These are phyloP conservation scores for Xylaria acuta DNA, from an alignment of 495 filamentous ascomycete species.

Conservation along the genomic window DNA sequence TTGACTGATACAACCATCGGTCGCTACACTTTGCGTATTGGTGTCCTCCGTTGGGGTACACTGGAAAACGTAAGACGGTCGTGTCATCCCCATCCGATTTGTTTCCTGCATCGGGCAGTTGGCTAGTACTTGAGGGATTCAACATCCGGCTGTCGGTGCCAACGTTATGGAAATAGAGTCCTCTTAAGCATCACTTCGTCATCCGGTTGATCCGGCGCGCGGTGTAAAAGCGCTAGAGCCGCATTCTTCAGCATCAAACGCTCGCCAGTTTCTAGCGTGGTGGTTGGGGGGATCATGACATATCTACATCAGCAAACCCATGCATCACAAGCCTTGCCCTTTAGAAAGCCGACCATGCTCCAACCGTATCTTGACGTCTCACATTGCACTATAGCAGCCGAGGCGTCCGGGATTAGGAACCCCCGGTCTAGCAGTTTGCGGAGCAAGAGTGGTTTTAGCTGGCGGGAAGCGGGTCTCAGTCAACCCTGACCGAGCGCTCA, in stretches of 20 bases:
- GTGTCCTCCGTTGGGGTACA: neutral
- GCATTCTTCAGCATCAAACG: neutral
- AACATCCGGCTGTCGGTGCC: neutral
- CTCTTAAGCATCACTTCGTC: neutral
- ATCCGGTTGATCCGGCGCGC: neutral
- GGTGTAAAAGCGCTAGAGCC: neutral
- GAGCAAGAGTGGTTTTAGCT: neutral
- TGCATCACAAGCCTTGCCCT: neutral
- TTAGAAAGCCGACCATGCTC: neutral
- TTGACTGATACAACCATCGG: neutral
- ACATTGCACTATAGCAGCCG: neutral
- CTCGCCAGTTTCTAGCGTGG: conserved; percentile 2
- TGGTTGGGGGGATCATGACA: neutral
- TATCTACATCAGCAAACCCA: neutral
- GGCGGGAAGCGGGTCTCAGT: neutral
- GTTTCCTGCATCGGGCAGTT: neutral
- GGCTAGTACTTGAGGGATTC: neutral
- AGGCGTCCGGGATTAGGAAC: neutral
- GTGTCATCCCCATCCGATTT: neutral
- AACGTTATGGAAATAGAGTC: neutral
- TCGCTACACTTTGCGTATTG: neutral
- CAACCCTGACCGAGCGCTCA: neutral
- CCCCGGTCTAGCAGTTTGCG: neutral
- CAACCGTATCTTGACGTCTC: conserved; percentile 20
- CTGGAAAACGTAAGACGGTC: neutral